A percentile compares a stretch with the other conserved stretches of the same genome.
phyloP scores from a whole-genome alignment of 306 rosid species.

The Vicia sativa region DNA sequence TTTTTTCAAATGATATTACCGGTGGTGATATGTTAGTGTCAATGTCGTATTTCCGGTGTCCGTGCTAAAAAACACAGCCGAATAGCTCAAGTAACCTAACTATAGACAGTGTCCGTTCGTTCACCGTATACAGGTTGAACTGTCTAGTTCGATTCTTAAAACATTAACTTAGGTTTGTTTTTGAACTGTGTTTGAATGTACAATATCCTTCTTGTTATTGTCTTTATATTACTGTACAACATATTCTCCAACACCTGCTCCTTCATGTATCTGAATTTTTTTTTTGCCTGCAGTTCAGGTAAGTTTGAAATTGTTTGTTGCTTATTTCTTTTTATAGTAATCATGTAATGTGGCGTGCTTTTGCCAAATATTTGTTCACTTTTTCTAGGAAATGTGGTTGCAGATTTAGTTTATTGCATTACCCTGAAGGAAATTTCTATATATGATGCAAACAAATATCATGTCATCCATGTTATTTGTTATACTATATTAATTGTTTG shows the following conservation, averaged over 20 bases:
- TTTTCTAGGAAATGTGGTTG: slow-evolving; percentile 25
- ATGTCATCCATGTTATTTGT: slow-evolving; percentile 13
- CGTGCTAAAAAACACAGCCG: no score
- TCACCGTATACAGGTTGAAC: not conserved
- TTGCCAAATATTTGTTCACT: slow-evolving; percentile 24
- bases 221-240: slow-evolving; percentile 15
- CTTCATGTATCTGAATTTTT: slow-evolving; percentile 34
- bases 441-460: not conserved
- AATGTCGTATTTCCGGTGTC: no score
- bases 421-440: not conserved
- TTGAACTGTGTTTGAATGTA: not conserved
- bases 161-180: not conserved
- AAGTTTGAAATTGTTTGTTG: slow-evolving; percentile 1
- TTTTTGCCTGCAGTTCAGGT: slow-evolving; percentile 1
- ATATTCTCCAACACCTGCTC: not conserved
- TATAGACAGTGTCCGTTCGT: not conserved
- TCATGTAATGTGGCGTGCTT: not conserved
- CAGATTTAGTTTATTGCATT: slow-evolving; percentile 20
- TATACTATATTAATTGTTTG: slow-evolving; percentile 1
- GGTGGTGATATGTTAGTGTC: no score
- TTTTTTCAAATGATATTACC: no score
- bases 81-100: not conserved
- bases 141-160: not conserved
- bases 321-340: slow-evolving; percentile 1
- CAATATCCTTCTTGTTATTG: slow-evolving; percentile 1